Evolutionary conservation across 768 basidiomycete genomes (phyloP).

Genomic region (Galerina marginata): DNA sequence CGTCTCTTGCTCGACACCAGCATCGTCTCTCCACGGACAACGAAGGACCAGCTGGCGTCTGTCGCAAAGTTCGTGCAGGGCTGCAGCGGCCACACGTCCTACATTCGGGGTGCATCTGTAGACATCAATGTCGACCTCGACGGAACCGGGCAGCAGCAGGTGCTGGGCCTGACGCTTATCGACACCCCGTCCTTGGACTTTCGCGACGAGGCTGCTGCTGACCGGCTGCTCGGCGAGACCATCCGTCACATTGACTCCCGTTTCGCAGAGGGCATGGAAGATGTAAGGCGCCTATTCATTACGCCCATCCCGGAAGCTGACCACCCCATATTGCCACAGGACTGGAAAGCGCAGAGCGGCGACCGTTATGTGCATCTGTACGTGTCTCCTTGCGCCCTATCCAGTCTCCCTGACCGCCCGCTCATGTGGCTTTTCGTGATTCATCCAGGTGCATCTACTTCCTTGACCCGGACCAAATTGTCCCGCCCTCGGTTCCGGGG

Average conservation of each 20-base stretch:
- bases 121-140: slow-evolving; percentile 69
- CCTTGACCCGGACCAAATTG: slow-evolving; percentile 82
- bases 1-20: slow-evolving; percentile 85
- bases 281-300: slow-evolving; percentile 56
- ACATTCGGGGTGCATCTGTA: slow-evolving; percentile 72
- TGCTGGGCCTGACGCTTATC: slow-evolving; percentile 71
- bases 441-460: slow-evolving; percentile 80
- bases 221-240: slow-evolving; percentile 69
- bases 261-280: slow-evolving; percentile 75
- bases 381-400: slow-evolving; percentile 34
- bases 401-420: slow-evolving; percentile 20
- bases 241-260: slow-evolving; percentile 74
- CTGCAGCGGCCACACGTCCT: slow-evolving; percentile 71
- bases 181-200: slow-evolving; percentile 87
- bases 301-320: slow-evolving; percentile 21
- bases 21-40: slow-evolving; percentile 62
- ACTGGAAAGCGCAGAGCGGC: slow-evolving; percentile 70
- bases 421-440: slow-evolving; percentile 21
- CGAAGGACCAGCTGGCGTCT: slow-evolving; percentile 78
- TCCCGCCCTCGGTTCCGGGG: slow-evolving; percentile 70
- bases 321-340: slow-evolving; percentile 47
- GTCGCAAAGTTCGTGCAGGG: slow-evolving; percentile 86
- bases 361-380: slow-evolving; percentile 86
- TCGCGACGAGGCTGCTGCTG: slow-evolving; percentile 64
- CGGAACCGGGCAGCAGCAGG: slow-evolving; percentile 46